Evolutionary conservation across 2,329 filamentous ascomycete genomes (phyloP).

Genomic region (Sporothrix brasiliensis): DNA sequence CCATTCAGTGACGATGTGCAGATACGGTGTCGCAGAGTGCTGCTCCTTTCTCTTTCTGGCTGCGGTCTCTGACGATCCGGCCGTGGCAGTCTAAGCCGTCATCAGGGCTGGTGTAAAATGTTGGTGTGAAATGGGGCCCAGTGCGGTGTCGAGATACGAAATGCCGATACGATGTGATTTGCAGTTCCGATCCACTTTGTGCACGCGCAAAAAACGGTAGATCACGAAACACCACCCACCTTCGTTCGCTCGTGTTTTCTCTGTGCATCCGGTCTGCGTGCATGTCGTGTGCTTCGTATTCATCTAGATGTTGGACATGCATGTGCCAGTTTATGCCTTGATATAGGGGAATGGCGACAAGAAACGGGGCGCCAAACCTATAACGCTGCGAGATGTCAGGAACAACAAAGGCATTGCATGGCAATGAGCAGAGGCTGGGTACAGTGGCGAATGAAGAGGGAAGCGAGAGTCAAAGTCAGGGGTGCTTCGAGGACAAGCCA

Average conservation of each 20-base stretch:
- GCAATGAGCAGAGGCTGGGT: too few relatives aligned
- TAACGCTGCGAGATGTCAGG: conserved; percentile 2
- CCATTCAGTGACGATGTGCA: background rate
- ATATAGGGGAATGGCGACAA: background rate
- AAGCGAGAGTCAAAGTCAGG: background rate
- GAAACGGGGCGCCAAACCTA: conserved; percentile 6
- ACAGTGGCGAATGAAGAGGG: background rate
- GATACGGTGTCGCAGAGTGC: background rate
- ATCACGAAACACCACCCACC: background rate
- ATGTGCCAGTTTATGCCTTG: conserved; percentile 11
- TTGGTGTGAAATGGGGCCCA: background rate
- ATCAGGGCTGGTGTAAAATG: background rate
- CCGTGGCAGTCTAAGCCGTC: conserved; percentile 10
- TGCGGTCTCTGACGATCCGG: background rate
- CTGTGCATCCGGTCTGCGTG: background rate
- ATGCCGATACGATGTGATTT: conserved; percentile 17
- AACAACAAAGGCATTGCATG: background rate
- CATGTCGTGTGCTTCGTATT: conserved; percentile 21
- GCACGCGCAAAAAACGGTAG: background rate
- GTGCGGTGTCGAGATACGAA: conserved; percentile 16
- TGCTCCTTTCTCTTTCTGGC: background rate
- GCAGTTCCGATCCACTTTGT: conserved; percentile 9
- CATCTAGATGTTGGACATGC: conserved; percentile 17
- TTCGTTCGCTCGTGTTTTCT: background rate
- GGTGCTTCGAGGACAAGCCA: background rate